phyloP scores from a whole-genome alignment of 768 basidiomycete genomes.

The Amanita brunnescens region DNA sequence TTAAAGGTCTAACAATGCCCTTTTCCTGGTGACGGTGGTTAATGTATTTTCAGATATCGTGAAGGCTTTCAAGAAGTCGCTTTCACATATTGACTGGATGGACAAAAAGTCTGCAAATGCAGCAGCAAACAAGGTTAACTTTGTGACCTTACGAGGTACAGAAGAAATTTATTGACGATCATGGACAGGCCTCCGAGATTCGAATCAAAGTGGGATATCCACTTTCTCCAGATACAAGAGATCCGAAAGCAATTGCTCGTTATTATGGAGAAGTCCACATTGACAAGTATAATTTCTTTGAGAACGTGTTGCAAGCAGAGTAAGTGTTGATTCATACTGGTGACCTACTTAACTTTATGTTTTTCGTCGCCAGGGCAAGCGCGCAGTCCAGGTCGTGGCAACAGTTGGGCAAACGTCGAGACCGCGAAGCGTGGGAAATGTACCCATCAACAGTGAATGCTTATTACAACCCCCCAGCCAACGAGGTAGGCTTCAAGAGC shows the following conservation, averaged over 20 bases:
- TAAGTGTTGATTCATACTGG: conserved; percentile 13
- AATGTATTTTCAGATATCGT: conserved; percentile 51
- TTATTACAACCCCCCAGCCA: conserved; percentile 80
- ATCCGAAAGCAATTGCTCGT: conserved; percentile 54
- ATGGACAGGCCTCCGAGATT: conserved; percentile 61
- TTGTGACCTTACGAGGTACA: conserved; percentile 1
- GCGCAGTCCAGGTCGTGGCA: conserved; percentile 66
- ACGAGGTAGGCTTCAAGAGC: conserved; percentile 46
- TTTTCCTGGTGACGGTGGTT: not conserved
- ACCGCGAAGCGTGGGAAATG: conserved; percentile 82
- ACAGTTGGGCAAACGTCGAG: conserved; percentile 57
- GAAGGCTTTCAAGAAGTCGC: conserved; percentile 69
- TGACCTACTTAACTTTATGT: not conserved
- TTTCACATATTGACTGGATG: conserved; percentile 83
- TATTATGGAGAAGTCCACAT: conserved; percentile 74
- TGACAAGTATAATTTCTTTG: conserved; percentile 67
- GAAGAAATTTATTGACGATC: conserved; percentile 9
- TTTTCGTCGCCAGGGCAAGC: conserved; percentile 32
- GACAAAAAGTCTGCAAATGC: conserved; percentile 72
- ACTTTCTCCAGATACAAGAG: conserved; percentile 69
- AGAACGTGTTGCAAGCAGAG: conserved; percentile 67
- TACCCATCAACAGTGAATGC: conserved; percentile 81
- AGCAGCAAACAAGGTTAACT: conserved; percentile 71
- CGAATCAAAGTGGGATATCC: conserved; percentile 94
- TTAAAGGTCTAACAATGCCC: conserved; percentile 43